Percentiles rank a stretch among this genome's conserved stretches.
phyloP scores from a whole-genome alignment of 2,329 filamentous ascomycete genomes.

The Stemphylium vesicarium region DNA sequence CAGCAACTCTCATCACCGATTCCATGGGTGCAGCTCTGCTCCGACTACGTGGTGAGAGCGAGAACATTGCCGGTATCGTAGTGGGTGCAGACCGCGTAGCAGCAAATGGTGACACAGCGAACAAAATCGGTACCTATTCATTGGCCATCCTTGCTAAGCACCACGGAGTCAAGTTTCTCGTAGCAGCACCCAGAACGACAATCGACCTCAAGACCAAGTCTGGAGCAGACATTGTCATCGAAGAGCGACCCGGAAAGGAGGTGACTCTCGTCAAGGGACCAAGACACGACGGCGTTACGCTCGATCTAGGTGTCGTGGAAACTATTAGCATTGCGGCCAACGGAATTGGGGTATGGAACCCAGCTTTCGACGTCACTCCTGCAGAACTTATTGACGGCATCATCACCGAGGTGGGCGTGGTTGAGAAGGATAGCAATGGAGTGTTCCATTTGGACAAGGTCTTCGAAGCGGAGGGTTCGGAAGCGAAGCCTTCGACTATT shows the following conservation, averaged over 20 bases:
- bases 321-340: constrained; percentile 79
- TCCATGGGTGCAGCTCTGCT: constrained; percentile 95
- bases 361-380: constrained; percentile 94
- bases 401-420: constrained; percentile 88
- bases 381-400: constrained; percentile 88
- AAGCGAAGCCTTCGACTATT: constrained; percentile 40
- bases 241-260: constrained; percentile 82
- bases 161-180: constrained; percentile 91
- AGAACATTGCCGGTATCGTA: constrained; percentile 82
- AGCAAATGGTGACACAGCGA: constrained; percentile 95
- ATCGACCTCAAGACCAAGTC: constrained; percentile 83
- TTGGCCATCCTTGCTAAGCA: constrained; percentile 87
- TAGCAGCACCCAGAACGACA: constrained; percentile 92
- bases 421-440: constrained; percentile 76
- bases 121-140: constrained; percentile 96
- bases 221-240: constrained; percentile 84
- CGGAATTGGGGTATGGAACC: constrained; percentile 91
- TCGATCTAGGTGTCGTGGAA: constrained; percentile 69
- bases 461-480: constrained; percentile 42
- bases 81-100: constrained; percentile 96
- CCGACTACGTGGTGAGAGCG: constrained; percentile 62
- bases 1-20: constrained; percentile 90
- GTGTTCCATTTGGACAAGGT: constrained; percentile 65
- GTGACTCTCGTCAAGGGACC: constrained; percentile 85
- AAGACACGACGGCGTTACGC: constrained; percentile 65